Evolutionary conservation across 768 basidiomycete species (phyloP), one percentile per base, ranked within the genome.

Genomic region (Leccinum broughii): DNA sequence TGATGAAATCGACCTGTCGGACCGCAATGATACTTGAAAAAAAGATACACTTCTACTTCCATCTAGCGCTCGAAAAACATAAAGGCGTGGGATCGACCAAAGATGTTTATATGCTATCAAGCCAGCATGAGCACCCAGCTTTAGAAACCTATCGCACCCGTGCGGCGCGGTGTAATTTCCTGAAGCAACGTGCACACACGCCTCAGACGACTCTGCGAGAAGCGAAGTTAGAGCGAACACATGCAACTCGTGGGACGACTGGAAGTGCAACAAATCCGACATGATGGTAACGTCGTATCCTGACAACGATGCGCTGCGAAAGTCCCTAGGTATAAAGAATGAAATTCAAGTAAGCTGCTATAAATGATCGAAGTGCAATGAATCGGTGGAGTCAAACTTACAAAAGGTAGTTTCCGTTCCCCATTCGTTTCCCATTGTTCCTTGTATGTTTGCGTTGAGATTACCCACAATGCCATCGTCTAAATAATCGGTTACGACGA

Each of bases 201-300:
- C 78, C 3, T 70, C 61, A 6, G 71, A 52, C 1, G 74, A 68
- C 48, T 70, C 79, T 11, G 75, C 71, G 9, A 91, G 80, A 13
- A 90, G 78, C 28, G 75, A 65, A 0, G 66, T 66, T 20, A 87
- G 68, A 6, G 88, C 86, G 4, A 70, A 61, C 26, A 90, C 68
- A 39, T 89, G 78, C 22, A 71, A 79, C 57, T 77, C 79, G 69
- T 90, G 89, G 48, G 84, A 87, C 56, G 67, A 65, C 67, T 84
- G 77, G 68, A 90, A 89, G 71, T 90, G 87, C 26, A 92, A 78
- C 14, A 92, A 77, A 73, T 92, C 89, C 3, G 87, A 90, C 52
- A 89, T 78, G 58, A 92, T 81, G 54, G 90, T 75, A 17, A 82
- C 65, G 64, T 89, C 87, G 69, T 80, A 90, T 1, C 77, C 76